These are phyloP conservation scores for Trichophyton verrucosum DNA, from an alignment of 2,329 filamentous ascomycete species.

Conservation along the genomic window DNA sequence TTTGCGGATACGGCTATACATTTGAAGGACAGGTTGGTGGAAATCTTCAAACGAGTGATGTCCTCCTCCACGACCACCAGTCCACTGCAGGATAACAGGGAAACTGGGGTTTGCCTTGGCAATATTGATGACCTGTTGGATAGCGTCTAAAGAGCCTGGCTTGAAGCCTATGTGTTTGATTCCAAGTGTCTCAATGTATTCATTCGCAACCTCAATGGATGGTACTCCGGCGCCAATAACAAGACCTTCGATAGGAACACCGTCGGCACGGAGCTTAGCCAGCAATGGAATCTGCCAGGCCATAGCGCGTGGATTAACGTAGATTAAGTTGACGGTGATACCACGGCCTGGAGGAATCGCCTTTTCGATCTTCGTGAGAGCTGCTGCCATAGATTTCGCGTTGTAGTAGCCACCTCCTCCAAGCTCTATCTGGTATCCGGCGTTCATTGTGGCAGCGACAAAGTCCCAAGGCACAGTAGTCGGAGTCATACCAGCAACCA, in stretches of 20 bases:
- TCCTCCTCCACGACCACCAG: slow-evolving; percentile 81
- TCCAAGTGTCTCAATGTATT: slow-evolving; percentile 85
- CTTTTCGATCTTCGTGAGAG: slow-evolving; percentile 72
- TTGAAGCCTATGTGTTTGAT: slow-evolving; percentile 93
- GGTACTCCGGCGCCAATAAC: slow-evolving; percentile 90
- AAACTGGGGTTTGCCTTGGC: slow-evolving; percentile 88
- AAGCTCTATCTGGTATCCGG: slow-evolving; percentile 86
- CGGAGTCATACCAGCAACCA: slow-evolving; percentile 92
- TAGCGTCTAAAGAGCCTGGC: slow-evolving; percentile 76
- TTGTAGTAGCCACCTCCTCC: slow-evolving; percentile 84
- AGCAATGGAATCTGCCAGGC: slow-evolving; percentile 83
- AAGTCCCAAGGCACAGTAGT: slow-evolving; percentile 84
- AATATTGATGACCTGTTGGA: slow-evolving; percentile 82
- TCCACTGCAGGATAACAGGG: slow-evolving; percentile 91
- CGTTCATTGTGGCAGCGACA: slow-evolving; percentile 82
- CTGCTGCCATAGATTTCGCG: slow-evolving; percentile 67
- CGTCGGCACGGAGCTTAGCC: slow-evolving; percentile 65
- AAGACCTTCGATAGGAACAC: slow-evolving; percentile 80
- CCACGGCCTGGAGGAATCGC: slow-evolving; percentile 72
- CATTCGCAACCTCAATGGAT: slow-evolving; percentile 81
- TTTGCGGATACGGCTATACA: slow-evolving; percentile 80
- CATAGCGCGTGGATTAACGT: slow-evolving; percentile 81
- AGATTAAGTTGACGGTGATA: slow-evolving; percentile 83
- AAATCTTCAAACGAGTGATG: slow-evolving; percentile 95
- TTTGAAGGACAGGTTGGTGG: slow-evolving; percentile 78